Evolutionary conservation across 345 rosid genomes (phyloP), one percentile per base, ranked within the genome.

Genomic region (Durio zibethinus): DNA sequence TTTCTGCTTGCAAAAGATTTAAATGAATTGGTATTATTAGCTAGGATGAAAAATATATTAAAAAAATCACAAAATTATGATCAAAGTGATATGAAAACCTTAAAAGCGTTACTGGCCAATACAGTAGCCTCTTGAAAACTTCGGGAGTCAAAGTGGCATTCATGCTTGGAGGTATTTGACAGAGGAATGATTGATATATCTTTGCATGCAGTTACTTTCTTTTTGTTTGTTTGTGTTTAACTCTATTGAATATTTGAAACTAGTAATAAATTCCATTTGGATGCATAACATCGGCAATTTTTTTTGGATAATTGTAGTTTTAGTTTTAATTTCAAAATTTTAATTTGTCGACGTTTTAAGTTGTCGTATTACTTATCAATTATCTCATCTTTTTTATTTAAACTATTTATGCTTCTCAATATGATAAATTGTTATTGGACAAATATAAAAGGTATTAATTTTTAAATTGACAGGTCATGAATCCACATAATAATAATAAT

Each of bases 151-250:
- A 35, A 35, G 68, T 63, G 68, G 18, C 68, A 63, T 15, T 20
- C 68, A 20, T 18, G 48, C 45, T 63, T 38, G 29, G 70, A 65
- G 48, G 48, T n/a, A n/a, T 38, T 18, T 65, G 71, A 10, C 71
- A 65, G 47, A 65, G 14, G 71, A 38, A 65, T 40, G 71, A 65
- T 65, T 40, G 71, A 38, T 40, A 40, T 40, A 40, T 40, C 36
- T 60, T 60, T 38, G 16, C 71, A 66, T 66, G 27, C 71, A 66
- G 31, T n/a, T 40, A 40, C 50, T 40, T 66, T 15, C 29, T 25
- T 40, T 65, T 40, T 40, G 71, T 66, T 40, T 66, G 50, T 66
- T 64, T 64, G 25, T 64, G 69, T n/a, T 36, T 38, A n/a, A 36
- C 10, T 40, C 18, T 40, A 43, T 35, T 16, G 2, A 5, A 40